These are phyloP conservation scores for Ogataea polymorpha DNA, from an alignment of 805 yeast genomes.

Conservation along the genomic window DNA sequence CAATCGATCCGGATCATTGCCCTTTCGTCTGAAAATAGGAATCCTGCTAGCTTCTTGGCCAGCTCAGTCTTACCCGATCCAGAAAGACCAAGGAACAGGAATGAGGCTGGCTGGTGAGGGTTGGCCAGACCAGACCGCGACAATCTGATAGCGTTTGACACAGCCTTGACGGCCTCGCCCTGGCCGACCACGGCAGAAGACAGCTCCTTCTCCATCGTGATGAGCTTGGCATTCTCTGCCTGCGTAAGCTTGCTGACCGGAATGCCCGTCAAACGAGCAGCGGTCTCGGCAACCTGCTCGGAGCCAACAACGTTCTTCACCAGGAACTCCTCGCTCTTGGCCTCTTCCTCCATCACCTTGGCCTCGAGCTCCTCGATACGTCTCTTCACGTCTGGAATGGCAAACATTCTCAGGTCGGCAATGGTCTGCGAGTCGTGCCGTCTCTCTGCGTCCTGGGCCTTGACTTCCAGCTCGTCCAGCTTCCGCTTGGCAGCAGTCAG, in stretches of 20 bases:
- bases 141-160: conserved; percentile 89
- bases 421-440: conserved; percentile 91
- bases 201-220: conserved; percentile 88
- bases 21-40: conserved; percentile 91
- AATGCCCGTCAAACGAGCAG: conserved; percentile 72
- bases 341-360: conserved; percentile 70
- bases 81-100: conserved; percentile 89
- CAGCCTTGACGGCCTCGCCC: conserved; percentile 92
- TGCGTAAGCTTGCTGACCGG: conserved; percentile 93
- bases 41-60: conserved; percentile 95
- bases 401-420: conserved; percentile 95
- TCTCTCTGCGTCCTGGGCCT: conserved; percentile 96
- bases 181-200: conserved; percentile 90
- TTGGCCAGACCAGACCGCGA: conserved; percentile 93
- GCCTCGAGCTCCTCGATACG: conserved; percentile 74
- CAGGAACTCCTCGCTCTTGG: conserved; percentile 48
- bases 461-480: conserved; percentile 86
- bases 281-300: conserved; percentile 50
- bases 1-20: conserved; percentile 98
- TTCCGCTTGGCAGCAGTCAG: conserved; percentile 85
- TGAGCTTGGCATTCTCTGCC: conserved; percentile 90
- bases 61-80: conserved; percentile 99
- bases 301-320: conserved; percentile 87
- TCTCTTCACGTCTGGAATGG: conserved; percentile 86
- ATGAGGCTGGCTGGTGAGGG: conserved; percentile 95